Percentiles rank a stretch among this genome's conserved stretches.
Evolutionary conservation across 805 yeast genomes (phyloP).

Genomic region (Ogataea pignaliae): DNA sequence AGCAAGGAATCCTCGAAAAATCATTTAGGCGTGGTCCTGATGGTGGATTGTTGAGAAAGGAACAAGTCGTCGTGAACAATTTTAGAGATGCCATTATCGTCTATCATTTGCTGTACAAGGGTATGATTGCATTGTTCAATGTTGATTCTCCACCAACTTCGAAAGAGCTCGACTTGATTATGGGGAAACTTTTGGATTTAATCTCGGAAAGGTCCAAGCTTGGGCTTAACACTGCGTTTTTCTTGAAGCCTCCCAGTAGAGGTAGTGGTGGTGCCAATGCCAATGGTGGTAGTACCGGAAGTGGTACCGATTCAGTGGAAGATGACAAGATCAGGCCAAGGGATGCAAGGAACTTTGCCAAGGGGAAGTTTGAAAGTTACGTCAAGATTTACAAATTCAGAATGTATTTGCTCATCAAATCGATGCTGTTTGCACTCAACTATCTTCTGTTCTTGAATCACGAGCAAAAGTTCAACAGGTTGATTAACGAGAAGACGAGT

Average conservation of each 20-base stretch:
- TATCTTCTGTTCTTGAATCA: slow-evolving; percentile 39
- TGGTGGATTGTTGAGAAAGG: slow-evolving; percentile 27
- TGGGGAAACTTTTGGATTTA: slow-evolving; percentile 26
- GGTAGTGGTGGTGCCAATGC: slow-evolving; percentile 7
- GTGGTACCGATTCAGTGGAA: neutral
- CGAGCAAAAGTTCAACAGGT: slow-evolving; percentile 32
- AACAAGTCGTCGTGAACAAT: slow-evolving; percentile 43
- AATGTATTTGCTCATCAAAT: slow-evolving; percentile 35
- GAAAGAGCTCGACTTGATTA: slow-evolving; percentile 26
- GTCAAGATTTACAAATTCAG: slow-evolving; percentile 29
- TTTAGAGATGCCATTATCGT: slow-evolving; percentile 43
- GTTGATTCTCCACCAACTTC: slow-evolving; percentile 33
- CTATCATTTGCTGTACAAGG: slow-evolving; percentile 38
- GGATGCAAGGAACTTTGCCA: slow-evolving; percentile 13
- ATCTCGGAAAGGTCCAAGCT: slow-evolving; percentile 27
- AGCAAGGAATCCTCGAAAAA: slow-evolving; percentile 32
- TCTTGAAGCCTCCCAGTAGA: slow-evolving; percentile 12
- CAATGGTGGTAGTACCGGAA: neutral
- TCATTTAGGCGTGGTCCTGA: slow-evolving; percentile 25
- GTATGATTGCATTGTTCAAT: slow-evolving; percentile 34
- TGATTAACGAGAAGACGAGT: slow-evolving; percentile 27
- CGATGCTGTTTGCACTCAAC: slow-evolving; percentile 46
- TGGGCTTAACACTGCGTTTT: slow-evolving; percentile 22
- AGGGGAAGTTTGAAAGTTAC: slow-evolving; percentile 16
- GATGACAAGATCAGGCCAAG: slow-evolving; percentile 5